phyloP scores from a whole-genome alignment of 176 grass and related monocot species.

The Saccharum officinarum region DNA sequence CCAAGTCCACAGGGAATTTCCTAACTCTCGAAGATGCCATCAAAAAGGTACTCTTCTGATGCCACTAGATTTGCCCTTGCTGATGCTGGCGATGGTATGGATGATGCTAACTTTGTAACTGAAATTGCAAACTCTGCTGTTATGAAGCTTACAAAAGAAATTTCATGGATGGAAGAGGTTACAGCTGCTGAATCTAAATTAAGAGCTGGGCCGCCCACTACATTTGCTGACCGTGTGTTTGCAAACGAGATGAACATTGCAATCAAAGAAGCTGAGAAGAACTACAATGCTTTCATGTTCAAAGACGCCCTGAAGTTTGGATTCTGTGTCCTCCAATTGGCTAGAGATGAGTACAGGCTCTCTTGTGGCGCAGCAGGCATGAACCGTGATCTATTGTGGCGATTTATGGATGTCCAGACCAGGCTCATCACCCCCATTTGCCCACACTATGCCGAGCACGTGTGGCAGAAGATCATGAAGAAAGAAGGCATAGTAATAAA shows the following conservation, averaged over 20 bases:
- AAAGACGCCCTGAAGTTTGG: constrained; percentile 72
- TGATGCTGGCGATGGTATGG: constrained; percentile 86
- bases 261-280: constrained; percentile 66
- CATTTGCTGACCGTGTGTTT: constrained; percentile 75
- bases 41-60: constrained; percentile 63
- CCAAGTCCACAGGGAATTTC: constrained; percentile 85
- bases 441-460: neutral
- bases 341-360: constrained; percentile 52
- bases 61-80: constrained; percentile 81
- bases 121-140: constrained; percentile 79
- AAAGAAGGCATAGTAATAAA: neutral
- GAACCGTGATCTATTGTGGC: neutral
- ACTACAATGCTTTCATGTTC: constrained; percentile 78
- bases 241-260: constrained; percentile 80
- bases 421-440: neutral
- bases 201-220: constrained; percentile 43
- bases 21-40: constrained; percentile 67
- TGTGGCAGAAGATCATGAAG: neutral
- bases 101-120: constrained; percentile 85
- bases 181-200: constrained; percentile 57
- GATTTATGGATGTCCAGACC: neutral
- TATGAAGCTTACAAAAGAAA: constrained; percentile 83
- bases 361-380: constrained; percentile 4
- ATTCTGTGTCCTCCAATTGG: constrained; percentile 72
- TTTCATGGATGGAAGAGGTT: constrained; percentile 88